These are phyloP conservation scores for Rostrohypoxylon terebratum DNA, from an alignment of 495 filamentous ascomycete species.

Conservation along the genomic window DNA sequence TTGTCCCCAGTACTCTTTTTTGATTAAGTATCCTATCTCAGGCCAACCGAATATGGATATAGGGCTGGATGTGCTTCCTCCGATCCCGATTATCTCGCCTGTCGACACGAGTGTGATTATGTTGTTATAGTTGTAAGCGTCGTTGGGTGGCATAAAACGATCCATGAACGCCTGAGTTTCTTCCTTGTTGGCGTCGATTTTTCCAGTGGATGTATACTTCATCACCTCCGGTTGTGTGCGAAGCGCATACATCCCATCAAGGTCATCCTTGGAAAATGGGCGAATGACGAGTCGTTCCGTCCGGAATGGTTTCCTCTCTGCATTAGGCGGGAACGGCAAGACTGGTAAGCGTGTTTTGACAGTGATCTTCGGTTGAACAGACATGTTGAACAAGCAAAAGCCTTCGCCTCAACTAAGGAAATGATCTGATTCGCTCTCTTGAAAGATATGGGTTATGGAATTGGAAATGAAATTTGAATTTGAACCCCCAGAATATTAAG, in stretches of 20 bases:
- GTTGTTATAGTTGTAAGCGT: slow-evolving; percentile 47
- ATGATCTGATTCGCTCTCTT: not conserved
- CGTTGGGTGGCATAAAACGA: slow-evolving; percentile 51
- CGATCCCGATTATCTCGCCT: slow-evolving; percentile 47
- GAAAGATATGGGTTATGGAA: not conserved
- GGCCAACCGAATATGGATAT: slow-evolving; percentile 44
- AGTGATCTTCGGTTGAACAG: slow-evolving; percentile 23
- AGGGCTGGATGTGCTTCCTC: slow-evolving; percentile 13
- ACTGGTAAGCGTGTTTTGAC: slow-evolving; percentile 55
- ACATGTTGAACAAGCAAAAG: slow-evolving; percentile 21
- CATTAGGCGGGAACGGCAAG: slow-evolving; percentile 46
- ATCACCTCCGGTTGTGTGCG: slow-evolving; percentile 65
- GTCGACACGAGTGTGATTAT: slow-evolving; percentile 47
- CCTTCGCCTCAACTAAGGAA: not conserved
- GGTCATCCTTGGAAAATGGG: slow-evolving; percentile 52
- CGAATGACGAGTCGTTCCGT: slow-evolving; percentile 62
- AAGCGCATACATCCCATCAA: slow-evolving; percentile 52
- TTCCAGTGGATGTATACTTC: slow-evolving; percentile 55
- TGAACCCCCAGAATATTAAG: not conserved
- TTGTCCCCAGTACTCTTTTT: slow-evolving; percentile 53
- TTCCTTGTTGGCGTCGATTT: slow-evolving; percentile 53
- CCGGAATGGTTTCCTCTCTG: slow-evolving; percentile 45
- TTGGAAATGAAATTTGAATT: not conserved
- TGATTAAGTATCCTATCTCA: slow-evolving; percentile 54
- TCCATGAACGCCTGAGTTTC: slow-evolving; percentile 53